A percentile compares a stretch with the other conserved stretches of the same genome.
These are phyloP conservation scores for Ceratocystis huliohia DNA, from an alignment of 2,329 filamentous ascomycete genomes.

Conservation along the genomic window DNA sequence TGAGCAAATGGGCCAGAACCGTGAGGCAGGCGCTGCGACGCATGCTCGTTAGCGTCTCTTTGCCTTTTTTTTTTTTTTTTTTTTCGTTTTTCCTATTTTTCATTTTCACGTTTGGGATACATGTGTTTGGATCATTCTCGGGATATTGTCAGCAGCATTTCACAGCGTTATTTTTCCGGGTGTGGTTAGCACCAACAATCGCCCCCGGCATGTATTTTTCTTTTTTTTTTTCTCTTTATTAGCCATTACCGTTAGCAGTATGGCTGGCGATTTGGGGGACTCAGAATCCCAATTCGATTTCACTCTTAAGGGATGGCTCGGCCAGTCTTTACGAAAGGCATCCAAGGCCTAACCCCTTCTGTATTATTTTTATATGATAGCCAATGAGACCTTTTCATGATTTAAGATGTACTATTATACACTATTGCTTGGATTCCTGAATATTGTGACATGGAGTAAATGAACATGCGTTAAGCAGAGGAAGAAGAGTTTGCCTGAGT, in stretches of 20 bases:
- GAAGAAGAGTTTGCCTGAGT: neutral
- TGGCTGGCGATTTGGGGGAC: slow-evolving; percentile 2
- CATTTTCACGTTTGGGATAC: slow-evolving; percentile 6
- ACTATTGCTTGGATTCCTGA: neutral
- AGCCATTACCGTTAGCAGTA: neutral
- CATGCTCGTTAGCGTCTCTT: slow-evolving; percentile 29
- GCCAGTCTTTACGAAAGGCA: neutral
- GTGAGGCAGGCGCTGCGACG: slow-evolving; percentile 26
- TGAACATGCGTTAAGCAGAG: neutral
- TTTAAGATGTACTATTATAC: slow-evolving; percentile 5
- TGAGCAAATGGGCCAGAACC: slow-evolving; percentile 8
- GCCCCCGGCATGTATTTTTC: slow-evolving; percentile 1
- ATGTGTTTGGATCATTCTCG: slow-evolving; percentile 11
- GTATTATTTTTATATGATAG: slow-evolving; percentile 12
- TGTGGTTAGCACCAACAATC: neutral
- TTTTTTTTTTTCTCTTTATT: slow-evolving; percentile 8
- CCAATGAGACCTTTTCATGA: neutral
- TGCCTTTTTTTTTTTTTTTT: neutral
- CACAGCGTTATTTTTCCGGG: slow-evolving; percentile 3
- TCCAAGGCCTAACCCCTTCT: neutral
- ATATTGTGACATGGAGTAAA: neutral
- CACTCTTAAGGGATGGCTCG: neutral
- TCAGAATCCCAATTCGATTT: slow-evolving; percentile 10
- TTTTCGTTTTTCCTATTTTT: slow-evolving; percentile 1
- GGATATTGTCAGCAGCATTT: neutral